These are phyloP conservation scores for Kwoniella sp. DNA, from an alignment of 768 basidiomycete genomes.

Conservation along the genomic window DNA sequence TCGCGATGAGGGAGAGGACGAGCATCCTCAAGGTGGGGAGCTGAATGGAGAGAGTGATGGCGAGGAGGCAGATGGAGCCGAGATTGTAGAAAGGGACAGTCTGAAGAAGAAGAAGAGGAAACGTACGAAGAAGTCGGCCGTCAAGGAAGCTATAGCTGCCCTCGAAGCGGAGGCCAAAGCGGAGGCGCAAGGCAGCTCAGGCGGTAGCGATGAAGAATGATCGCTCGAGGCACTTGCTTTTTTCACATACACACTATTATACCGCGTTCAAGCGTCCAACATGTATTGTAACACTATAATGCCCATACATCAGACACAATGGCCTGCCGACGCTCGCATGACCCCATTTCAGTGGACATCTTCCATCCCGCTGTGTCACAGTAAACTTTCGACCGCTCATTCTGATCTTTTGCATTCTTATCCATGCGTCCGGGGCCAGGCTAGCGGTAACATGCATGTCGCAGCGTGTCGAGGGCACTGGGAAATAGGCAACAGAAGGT, in stretches of 20 bases:
- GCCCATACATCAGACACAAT: too few species aligned
- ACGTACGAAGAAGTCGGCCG: conserved; percentile 40
- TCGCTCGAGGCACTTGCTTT: background rate
- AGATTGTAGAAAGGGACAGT: background rate
- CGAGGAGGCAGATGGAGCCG: conserved; percentile 8
- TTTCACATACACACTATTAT: background rate
- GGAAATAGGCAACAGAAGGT: too few species aligned
- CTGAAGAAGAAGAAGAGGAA: conserved; percentile 43
- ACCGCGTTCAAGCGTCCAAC: background rate
- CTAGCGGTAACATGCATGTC: too few species aligned
- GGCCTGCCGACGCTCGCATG: too few species aligned
- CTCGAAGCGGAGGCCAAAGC: conserved; percentile 28
- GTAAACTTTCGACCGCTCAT: background rate
- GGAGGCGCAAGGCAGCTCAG: conserved; percentile 12
- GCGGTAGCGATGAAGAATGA: background rate
- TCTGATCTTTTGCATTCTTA: too few species aligned
- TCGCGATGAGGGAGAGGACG: conserved; percentile 21
- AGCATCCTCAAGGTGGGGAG: conserved; percentile 1
- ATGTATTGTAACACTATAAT: background rate
- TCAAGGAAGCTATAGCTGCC: conserved; percentile 38
- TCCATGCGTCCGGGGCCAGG: too few species aligned
- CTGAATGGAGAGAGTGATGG: conserved; percentile 15
- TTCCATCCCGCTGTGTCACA: background rate
- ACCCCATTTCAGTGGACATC: background rate
- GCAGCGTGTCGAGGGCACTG: too few species aligned